These are phyloP conservation scores for Macroventuria anomochaeta DNA, from an alignment of 2,329 filamentous ascomycete species.

Conservation along the genomic window DNA sequence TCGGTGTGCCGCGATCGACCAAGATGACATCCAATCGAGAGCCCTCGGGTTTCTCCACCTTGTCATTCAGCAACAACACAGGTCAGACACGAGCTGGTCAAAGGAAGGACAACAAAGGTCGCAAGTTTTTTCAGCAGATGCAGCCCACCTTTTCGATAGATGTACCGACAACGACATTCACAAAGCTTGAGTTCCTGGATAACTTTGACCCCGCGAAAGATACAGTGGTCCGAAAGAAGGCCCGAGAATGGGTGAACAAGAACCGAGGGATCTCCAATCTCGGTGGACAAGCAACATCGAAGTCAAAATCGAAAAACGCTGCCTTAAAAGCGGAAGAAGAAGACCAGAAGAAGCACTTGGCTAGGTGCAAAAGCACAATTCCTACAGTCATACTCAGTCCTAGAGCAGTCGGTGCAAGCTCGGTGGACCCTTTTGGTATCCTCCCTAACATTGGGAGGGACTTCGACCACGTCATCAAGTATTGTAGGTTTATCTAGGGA, in stretches of 20 bases:
- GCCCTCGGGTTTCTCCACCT: conserved; percentile 1
- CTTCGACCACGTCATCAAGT: conserved; percentile 34
- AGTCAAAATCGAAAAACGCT: conserved; percentile 4
- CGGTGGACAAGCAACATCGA: not conserved
- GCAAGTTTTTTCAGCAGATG: conserved; percentile 31
- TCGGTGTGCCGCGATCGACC: conserved; percentile 3
- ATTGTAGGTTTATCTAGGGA: conserved; percentile 19
- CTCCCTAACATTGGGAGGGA: conserved; percentile 29
- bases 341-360: conserved; percentile 1
- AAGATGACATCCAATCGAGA: conserved; percentile 8
- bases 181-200: conserved; percentile 31
- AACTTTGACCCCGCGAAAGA: conserved; percentile 31
- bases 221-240: conserved; percentile 33
- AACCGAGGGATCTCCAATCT: conserved; percentile 22
- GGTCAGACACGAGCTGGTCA: not conserved
- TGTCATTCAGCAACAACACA: not conserved
- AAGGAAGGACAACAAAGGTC: conserved; percentile 15
- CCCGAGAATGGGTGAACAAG: conserved; percentile 35
- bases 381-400: not conserved
- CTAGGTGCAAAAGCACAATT: not conserved
- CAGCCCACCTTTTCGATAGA: conserved; percentile 31
- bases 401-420: conserved; percentile 6
- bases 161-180: conserved; percentile 16
- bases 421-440: conserved; percentile 27
- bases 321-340: conserved; percentile 3